phyloP scores from a whole-genome alignment of 2,329 filamentous ascomycete genomes.

The Alternaria rosae region DNA sequence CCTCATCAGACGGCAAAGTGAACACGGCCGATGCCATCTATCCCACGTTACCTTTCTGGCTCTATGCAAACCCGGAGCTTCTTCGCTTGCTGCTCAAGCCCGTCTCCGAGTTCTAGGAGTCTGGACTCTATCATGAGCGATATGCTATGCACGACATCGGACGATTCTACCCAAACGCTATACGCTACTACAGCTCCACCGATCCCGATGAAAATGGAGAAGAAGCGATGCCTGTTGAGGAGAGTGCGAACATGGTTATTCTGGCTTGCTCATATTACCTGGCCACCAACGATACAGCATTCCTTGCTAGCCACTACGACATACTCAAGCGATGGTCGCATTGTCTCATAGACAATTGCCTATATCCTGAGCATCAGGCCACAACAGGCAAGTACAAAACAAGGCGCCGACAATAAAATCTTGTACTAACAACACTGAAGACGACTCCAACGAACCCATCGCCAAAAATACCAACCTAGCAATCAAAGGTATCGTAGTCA shows the following conservation, averaged over 20 bases:
- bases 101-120: not conserved
- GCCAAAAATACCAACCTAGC: not conserved
- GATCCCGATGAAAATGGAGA: not conserved
- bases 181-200: not conserved
- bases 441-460: not conserved
- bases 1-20: not conserved
- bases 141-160: conserved; percentile 1
- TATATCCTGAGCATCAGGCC: not conserved
- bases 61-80: conserved; percentile 5
- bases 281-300: not conserved
- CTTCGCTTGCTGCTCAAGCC: not conserved
- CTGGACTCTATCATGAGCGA: not conserved
- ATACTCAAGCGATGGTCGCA: not conserved
- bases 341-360: not conserved
- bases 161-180: not conserved
- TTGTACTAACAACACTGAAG: not conserved
- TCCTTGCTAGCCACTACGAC: not conserved
- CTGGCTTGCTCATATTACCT: not conserved
- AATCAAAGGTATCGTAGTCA: not conserved
- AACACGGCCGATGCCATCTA: not conserved
- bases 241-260: not conserved
- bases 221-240: not conserved
- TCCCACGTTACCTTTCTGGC: not conserved
- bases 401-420: not conserved
- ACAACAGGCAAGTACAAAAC: not conserved